phyloP scores from a whole-genome alignment of 2,329 filamentous ascomycete species.

The Fusarium drepaniforme region DNA sequence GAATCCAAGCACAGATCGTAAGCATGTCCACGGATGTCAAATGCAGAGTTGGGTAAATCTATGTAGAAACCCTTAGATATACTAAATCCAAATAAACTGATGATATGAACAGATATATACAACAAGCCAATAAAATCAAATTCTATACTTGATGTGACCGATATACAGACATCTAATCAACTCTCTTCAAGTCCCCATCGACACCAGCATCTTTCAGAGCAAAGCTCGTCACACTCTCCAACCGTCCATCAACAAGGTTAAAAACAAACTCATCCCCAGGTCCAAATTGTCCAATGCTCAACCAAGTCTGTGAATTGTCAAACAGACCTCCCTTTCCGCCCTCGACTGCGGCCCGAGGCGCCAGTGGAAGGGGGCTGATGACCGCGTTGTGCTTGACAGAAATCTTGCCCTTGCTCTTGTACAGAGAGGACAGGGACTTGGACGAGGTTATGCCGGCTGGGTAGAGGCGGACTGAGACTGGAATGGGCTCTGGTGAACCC shows the following conservation, averaged over 20 bases:
- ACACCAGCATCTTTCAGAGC: not conserved
- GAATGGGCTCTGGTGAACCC: not conserved
- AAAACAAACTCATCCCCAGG: slow-evolving; percentile 22
- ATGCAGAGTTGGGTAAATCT: not conserved
- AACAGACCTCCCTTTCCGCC: slow-evolving; percentile 28
- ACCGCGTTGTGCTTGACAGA: slow-evolving; percentile 10
- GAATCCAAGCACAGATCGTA: not conserved
- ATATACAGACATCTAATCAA: not conserved
- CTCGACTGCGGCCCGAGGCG: slow-evolving; percentile 12
- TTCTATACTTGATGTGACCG: not conserved
- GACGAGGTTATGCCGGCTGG: slow-evolving; percentile 24
- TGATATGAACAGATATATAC: not conserved
- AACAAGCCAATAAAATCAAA: not conserved
- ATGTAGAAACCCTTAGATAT: not conserved
- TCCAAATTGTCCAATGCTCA: slow-evolving; percentile 9
- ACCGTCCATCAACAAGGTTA: slow-evolving; percentile 16
- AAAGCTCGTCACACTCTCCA: slow-evolving; percentile 17
- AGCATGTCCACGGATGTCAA: not conserved
- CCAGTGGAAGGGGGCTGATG: not conserved
- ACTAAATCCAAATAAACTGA: not conserved
- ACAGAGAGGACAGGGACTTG: slow-evolving; percentile 13
- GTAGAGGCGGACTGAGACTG: slow-evolving; percentile 13
- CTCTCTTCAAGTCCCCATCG: not conserved
- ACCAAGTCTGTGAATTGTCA: slow-evolving; percentile 18
- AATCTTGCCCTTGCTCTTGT: slow-evolving; percentile 21